These are phyloP conservation scores for Psilocybe cubensis DNA, from an alignment of 768 basidiomycete genomes.

Conservation along the genomic window DNA sequence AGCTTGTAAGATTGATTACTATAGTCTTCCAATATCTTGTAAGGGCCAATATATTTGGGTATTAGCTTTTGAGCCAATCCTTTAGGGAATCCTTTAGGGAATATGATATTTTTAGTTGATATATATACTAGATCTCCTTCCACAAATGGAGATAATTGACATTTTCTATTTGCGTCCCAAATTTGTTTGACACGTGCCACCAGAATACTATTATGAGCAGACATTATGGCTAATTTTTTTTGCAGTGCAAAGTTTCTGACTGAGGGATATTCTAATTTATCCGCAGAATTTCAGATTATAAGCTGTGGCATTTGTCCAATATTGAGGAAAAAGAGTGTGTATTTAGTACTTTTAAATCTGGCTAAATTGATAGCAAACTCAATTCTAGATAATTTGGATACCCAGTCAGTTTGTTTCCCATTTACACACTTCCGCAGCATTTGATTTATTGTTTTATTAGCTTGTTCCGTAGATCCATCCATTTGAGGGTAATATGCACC, in stretches of 20 bases:
- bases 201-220: conserved; percentile 22
- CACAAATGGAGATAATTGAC: conserved; percentile 4
- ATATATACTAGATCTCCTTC: neutral
- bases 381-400: conserved; percentile 11
- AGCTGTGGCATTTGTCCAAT: neutral
- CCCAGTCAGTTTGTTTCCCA: neutral
- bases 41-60: neutral
- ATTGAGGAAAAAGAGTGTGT: neutral
- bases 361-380: conserved; percentile 15
- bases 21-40: neutral
- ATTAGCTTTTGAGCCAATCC: neutral
- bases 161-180: conserved; percentile 21
- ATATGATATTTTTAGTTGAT: neutral
- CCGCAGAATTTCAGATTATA: neutral
- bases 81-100: neutral
- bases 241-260: neutral
- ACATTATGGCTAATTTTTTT: neutral
- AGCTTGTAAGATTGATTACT: neutral
- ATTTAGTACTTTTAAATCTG: neutral
- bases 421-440: neutral
- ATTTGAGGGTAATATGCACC: neutral
- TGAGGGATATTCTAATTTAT: neutral
- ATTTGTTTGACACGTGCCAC: conserved; percentile 31
- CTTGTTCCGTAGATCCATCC: conserved; percentile 10
- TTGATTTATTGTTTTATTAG: neutral